phyloP scores from a whole-genome alignment of 2,329 filamentous ascomycete genomes.

The Balansia obtecta region DNA sequence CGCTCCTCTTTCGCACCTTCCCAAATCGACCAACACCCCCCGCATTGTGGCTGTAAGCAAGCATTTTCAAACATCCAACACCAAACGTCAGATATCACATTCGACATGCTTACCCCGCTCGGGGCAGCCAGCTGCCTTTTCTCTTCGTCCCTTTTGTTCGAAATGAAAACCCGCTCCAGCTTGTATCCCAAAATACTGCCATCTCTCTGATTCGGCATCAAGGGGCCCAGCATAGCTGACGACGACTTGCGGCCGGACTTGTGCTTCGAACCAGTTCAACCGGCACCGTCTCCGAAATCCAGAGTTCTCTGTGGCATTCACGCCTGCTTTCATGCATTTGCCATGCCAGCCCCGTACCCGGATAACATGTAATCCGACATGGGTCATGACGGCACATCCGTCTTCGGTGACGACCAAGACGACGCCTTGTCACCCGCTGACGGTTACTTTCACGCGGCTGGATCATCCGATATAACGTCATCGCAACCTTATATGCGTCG shows the following conservation, averaged over 20 bases:
- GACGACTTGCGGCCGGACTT: neutral
- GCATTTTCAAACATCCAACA: too few species aligned
- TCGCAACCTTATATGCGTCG: slow-evolving; percentile 6
- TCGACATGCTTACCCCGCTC: too few species aligned
- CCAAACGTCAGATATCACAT: too few species aligned
- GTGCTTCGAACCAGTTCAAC: neutral
- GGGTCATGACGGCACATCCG: slow-evolving; percentile 10
- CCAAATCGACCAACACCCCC: neutral
- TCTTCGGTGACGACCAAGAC: slow-evolving; percentile 22
- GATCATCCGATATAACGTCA: slow-evolving; percentile 14
- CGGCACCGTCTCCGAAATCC: neutral
- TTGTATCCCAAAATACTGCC: neutral
- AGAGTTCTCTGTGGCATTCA: neutral
- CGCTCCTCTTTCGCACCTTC: neutral
- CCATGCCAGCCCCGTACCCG: slow-evolving; percentile 34
- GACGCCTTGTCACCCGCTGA: slow-evolving; percentile 36
- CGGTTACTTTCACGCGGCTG: slow-evolving; percentile 36
- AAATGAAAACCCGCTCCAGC: neutral
- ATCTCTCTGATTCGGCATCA: neutral
- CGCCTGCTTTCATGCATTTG: neutral
- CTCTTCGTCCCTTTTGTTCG: neutral
- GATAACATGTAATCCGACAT: slow-evolving; percentile 33
- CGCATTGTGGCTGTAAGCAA: too few species aligned
- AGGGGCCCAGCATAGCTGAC: neutral
- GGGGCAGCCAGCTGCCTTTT: neutral